phyloP scores from a whole-genome alignment of 2,329 filamentous ascomycete species.

The Penicillium sclerotigenum region DNA sequence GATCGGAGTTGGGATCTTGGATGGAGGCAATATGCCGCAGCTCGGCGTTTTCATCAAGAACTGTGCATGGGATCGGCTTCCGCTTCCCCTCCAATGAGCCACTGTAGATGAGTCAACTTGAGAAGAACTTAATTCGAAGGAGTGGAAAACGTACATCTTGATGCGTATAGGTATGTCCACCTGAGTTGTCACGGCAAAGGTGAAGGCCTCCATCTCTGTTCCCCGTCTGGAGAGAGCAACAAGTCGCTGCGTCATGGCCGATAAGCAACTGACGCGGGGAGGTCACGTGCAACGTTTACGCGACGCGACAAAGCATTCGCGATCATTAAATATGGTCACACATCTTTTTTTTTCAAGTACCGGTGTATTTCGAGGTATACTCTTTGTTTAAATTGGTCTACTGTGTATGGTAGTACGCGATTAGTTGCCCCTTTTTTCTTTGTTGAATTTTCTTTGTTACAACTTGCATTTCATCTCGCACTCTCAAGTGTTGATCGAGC shows the following conservation, averaged over 20 bases:
- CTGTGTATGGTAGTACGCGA: background rate
- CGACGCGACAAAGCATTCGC: conserved; percentile 8
- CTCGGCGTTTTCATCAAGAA: conserved; percentile 72
- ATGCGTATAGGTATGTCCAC: conserved; percentile 68
- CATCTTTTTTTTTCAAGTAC: background rate
- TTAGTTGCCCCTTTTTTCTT: background rate
- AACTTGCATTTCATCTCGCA: conserved; percentile 11
- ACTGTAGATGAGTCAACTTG: conserved; percentile 42
- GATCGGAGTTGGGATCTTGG: conserved; percentile 75
- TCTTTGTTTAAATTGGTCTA: background rate
- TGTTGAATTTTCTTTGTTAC: conserved; percentile 4
- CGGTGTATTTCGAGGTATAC: background rate
- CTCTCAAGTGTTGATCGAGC: conserved; percentile 17
- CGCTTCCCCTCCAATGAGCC: conserved; percentile 76
- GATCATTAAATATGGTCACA: background rate
- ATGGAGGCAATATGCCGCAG: conserved; percentile 86
- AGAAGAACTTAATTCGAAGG: background rate
- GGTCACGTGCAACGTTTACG: conserved; percentile 12
- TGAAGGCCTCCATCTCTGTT: conserved; percentile 80
- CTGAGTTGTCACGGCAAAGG: conserved; percentile 85
- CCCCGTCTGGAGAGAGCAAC: background rate
- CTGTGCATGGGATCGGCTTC: conserved; percentile 70
- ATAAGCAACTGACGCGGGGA: conserved; percentile 8
- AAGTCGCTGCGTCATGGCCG: conserved; percentile 8
- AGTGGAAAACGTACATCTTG: conserved; percentile 54